phyloP scores from a whole-genome alignment of 2,329 filamentous ascomycete genomes.

The Massarina eburnea region DNA sequence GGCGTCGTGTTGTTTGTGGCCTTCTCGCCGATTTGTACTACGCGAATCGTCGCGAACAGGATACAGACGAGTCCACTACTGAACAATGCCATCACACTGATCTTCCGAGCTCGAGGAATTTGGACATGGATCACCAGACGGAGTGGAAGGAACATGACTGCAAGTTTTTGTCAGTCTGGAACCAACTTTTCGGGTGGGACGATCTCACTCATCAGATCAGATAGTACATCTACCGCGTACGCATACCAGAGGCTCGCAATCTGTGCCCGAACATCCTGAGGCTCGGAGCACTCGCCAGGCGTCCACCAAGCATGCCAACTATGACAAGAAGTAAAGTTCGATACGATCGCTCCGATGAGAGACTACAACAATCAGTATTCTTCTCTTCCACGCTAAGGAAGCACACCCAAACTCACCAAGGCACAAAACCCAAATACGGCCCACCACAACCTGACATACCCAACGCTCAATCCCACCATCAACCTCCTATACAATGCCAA shows the following conservation, averaged over 20 bases:
- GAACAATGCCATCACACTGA: conserved; percentile 33
- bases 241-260: conserved; percentile 40
- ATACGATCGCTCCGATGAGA: conserved; percentile 40
- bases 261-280: conserved; percentile 33
- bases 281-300: conserved; percentile 25
- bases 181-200: not conserved
- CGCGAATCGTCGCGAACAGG: conserved; percentile 24
- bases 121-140: conserved; percentile 41
- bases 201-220: conserved; percentile 37
- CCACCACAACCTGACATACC: conserved; percentile 42
- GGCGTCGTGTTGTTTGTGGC: conserved; percentile 27
- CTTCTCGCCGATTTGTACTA: conserved; percentile 35
- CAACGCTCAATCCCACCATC: conserved; percentile 31
- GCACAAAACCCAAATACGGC: conserved; percentile 35
- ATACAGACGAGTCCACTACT: conserved; percentile 27
- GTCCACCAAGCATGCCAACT: conserved; percentile 44
- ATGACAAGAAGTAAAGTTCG: conserved; percentile 38
- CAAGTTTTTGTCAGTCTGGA: not conserved
- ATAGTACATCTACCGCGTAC: conserved; percentile 38
- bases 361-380: conserved; percentile 21
- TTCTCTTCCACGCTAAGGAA: not conserved
- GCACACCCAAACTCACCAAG: conserved; percentile 26
- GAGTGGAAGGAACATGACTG: conserved; percentile 43
- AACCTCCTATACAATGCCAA: conserved; percentile 44
- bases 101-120: conserved; percentile 35